Conservation (phyloP, 2,329 filamentous ascomycete genomes). For the Zymoseptoria pseudotritici region DNA sequence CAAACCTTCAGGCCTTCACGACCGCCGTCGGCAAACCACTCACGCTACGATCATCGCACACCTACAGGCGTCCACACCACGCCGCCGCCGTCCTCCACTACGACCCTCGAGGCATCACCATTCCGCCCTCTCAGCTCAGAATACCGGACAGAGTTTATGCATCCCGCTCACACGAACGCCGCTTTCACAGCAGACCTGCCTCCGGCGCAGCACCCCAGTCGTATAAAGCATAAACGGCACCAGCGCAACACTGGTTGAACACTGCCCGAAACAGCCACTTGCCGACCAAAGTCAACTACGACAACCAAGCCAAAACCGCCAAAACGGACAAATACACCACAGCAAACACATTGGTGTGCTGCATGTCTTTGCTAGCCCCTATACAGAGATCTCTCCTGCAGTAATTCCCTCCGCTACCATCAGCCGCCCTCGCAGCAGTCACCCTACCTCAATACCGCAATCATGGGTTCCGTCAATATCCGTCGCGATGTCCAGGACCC, state of each 20-base stretch:
- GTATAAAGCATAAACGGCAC: constrained; percentile 86
- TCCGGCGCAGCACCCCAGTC: constrained; percentile 84
- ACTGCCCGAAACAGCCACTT: constrained; percentile 12
- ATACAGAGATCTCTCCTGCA: constrained; percentile 11
- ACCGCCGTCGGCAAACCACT: constrained; percentile 6
- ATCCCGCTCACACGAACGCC: constrained; percentile 94
- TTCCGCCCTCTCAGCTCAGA: constrained; percentile 7
- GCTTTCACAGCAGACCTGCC: constrained; percentile 80
- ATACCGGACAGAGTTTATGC: constrained; percentile 66
- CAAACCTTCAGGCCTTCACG: background rate
- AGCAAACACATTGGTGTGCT: constrained; percentile 31
- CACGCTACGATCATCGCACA: background rate
- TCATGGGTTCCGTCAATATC: constrained; percentile 96
- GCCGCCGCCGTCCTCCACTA: constrained; percentile 12
- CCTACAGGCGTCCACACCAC: constrained; percentile 10
- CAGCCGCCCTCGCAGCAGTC: constrained; percentile 3
- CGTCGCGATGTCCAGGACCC: constrained; percentile 95
- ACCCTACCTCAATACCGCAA: constrained; percentile 44
- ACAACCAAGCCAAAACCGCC: constrained; percentile 13
- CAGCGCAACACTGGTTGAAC: constrained; percentile 84
- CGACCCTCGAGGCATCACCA: constrained; percentile 15
- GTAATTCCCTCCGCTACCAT: constrained; percentile 1
- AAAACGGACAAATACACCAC: constrained; percentile 10
- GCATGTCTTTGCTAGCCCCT: constrained; percentile 51
- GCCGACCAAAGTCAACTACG: constrained; percentile 7